Evolutionary conservation across 495 filamentous ascomycete genomes (phyloP).

Genomic region (Parathielavia appendiculata): DNA sequence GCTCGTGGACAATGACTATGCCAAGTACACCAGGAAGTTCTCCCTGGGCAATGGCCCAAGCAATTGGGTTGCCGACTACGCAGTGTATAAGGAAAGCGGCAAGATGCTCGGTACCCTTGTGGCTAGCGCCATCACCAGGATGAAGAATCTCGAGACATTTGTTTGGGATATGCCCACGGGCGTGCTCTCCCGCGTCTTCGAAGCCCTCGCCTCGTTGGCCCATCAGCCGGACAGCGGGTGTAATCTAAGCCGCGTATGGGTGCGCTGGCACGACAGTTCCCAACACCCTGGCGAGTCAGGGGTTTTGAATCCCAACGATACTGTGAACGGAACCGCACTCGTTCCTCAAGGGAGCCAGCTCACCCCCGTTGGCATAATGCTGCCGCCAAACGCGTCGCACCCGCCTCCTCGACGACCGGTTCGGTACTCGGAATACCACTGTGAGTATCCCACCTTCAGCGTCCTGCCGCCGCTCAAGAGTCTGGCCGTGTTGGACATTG

Average conservation of each 20-base stretch:
- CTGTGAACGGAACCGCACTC: slow-evolving; percentile 26
- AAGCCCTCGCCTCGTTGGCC: slow-evolving; percentile 70
- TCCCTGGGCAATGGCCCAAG: slow-evolving; percentile 82
- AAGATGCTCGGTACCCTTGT: slow-evolving; percentile 92
- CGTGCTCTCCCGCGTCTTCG: slow-evolving; percentile 79
- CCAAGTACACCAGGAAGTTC: slow-evolving; percentile 81
- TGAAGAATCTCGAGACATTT: slow-evolving; percentile 87
- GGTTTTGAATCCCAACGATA: slow-evolving; percentile 26
- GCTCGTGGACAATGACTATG: slow-evolving; percentile 65
- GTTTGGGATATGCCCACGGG: slow-evolving; percentile 97
- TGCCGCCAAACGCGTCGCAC: slow-evolving; percentile 30
- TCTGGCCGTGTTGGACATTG: slow-evolving; percentile 80
- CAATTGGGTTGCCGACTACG: slow-evolving; percentile 81
- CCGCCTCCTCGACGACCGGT: slow-evolving; percentile 26
- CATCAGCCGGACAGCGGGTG: slow-evolving; percentile 55
- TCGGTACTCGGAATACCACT: slow-evolving; percentile 42
- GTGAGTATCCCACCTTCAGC: slow-evolving; percentile 84
- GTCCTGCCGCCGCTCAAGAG: slow-evolving; percentile 76
- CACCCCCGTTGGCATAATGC: slow-evolving; percentile 40
- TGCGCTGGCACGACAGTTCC: slow-evolving; percentile 85
- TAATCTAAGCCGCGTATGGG: slow-evolving; percentile 74
- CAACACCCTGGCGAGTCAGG: slow-evolving; percentile 28
- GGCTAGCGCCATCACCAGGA: slow-evolving; percentile 76
- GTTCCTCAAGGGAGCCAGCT: slow-evolving; percentile 39
- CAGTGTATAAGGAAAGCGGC: slow-evolving; percentile 80